Percentiles rank a stretch among this genome's conserved stretches.
phyloP scores from a whole-genome alignment of 164 flowering plant species.

The Annona cherimola region DNA sequence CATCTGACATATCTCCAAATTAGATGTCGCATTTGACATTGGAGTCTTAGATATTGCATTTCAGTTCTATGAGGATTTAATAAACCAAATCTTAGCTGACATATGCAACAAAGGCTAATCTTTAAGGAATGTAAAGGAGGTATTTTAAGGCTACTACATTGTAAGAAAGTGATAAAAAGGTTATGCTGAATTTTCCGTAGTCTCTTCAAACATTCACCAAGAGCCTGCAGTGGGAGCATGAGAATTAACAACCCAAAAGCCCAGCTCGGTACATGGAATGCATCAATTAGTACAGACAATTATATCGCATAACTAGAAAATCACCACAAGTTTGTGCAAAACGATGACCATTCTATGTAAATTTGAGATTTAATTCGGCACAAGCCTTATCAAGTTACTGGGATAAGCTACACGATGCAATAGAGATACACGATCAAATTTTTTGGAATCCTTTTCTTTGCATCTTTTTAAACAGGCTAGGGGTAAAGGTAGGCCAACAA shows the following conservation, averaged over 20 bases:
- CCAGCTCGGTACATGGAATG: too few species aligned
- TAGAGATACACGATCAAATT: background rate
- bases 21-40: background rate
- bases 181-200: too few species aligned
- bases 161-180: too few species aligned
- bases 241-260: too few species aligned
- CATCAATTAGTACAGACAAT: too few species aligned
- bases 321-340: too few species aligned
- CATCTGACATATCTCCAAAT: background rate
- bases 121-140: too few species aligned
- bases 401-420: background rate
- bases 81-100: background rate
- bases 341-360: background rate
- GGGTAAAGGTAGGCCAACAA: background rate
- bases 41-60: background rate
- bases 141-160: too few species aligned
- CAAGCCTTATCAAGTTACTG: background rate
- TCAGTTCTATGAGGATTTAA: background rate
- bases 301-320: too few species aligned
- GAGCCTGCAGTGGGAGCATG: too few species aligned
- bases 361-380: background rate
- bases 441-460: background rate
- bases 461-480: background rate
- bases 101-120: too few species aligned
- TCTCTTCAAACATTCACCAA: too few species aligned